These are phyloP conservation scores for Tagetes patula DNA, from an alignment of 129 eudicot genomes.

Conservation along the genomic window DNA sequence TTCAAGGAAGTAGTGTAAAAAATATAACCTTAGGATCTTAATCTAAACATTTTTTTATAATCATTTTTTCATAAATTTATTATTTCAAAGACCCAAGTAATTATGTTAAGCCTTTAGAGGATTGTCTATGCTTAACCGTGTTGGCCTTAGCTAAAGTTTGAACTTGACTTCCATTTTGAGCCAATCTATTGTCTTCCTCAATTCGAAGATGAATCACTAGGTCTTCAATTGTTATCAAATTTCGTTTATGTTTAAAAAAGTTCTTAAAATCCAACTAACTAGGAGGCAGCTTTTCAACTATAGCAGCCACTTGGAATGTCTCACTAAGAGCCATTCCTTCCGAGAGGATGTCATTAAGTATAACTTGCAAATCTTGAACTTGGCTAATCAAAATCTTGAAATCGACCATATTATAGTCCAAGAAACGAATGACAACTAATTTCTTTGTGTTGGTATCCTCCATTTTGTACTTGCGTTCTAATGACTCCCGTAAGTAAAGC, in stretches of 20 bases:
- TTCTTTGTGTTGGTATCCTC: not conserved
- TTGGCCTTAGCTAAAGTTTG: no score
- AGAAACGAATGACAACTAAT: not conserved
- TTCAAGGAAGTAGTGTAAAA: no score
- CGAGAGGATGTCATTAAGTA: not conserved
- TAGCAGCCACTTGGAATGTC: not conserved
- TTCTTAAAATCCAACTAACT: not conserved
- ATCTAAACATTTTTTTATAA: no score
- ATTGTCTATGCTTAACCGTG: not conserved
- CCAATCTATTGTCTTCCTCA: not conserved
- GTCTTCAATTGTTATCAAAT: not conserved
- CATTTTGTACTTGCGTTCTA: not conserved
- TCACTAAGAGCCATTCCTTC: no score
- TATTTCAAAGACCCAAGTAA: no score
- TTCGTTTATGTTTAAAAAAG: not conserved
- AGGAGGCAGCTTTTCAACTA: not conserved
- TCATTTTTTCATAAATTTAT: no score
- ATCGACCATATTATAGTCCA: not conserved
- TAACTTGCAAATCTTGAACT: not conserved
- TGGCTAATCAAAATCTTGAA: not conserved
- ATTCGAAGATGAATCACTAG: not conserved
- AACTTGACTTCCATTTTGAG: not conserved
- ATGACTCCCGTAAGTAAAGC: not conserved
- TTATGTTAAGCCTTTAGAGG: not conserved
- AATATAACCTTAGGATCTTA: no score